These are phyloP conservation scores for Yarrowia divulgata DNA, from an alignment of 805 yeast species.

Conservation along the genomic window DNA sequence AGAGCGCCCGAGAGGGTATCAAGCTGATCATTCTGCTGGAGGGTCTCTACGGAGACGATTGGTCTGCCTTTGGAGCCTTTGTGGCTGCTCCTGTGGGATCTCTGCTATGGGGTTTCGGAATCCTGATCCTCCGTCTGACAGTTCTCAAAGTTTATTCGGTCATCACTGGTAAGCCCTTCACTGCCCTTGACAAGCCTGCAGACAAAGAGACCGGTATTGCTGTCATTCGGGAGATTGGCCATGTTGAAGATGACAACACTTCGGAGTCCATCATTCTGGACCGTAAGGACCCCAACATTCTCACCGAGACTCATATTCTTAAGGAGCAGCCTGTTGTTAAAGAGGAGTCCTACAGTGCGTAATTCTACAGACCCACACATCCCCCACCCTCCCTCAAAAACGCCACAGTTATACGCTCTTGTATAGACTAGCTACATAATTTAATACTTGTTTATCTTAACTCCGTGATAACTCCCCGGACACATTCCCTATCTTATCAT, in stretches of 20 bases:
- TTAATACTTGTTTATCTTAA: background rate
- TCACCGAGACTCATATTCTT: slow-evolving; percentile 15
- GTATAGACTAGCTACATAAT: background rate
- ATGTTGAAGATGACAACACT: slow-evolving; percentile 12
- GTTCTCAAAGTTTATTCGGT: slow-evolving; percentile 49
- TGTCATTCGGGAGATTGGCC: slow-evolving; percentile 16
- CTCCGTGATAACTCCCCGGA: background rate
- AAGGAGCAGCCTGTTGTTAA: slow-evolving; percentile 7
- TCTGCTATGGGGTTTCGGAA: slow-evolving; percentile 61
- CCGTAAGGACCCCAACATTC: slow-evolving; percentile 22
- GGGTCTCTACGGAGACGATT: slow-evolving; percentile 81
- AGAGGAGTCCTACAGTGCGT: slow-evolving; percentile 3
- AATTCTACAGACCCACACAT: background rate
- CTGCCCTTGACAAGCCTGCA: slow-evolving; percentile 50
- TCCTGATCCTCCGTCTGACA: slow-evolving; percentile 53
- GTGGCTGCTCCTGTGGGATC: slow-evolving; percentile 90
- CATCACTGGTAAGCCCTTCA: slow-evolving; percentile 51
- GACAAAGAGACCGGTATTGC: slow-evolving; percentile 31
- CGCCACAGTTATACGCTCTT: background rate
- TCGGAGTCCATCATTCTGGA: slow-evolving; percentile 30
- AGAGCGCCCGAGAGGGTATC: slow-evolving; percentile 77
- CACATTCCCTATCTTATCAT: slow-evolving; percentile 1
- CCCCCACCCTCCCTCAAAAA: background rate
- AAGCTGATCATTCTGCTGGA: slow-evolving; percentile 64
- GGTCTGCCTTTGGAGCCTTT: slow-evolving; percentile 96